These are phyloP conservation scores for Paramecium primaurelia DNA, from an alignment of 73 alveolate genomes.

Conservation along the genomic window DNA sequence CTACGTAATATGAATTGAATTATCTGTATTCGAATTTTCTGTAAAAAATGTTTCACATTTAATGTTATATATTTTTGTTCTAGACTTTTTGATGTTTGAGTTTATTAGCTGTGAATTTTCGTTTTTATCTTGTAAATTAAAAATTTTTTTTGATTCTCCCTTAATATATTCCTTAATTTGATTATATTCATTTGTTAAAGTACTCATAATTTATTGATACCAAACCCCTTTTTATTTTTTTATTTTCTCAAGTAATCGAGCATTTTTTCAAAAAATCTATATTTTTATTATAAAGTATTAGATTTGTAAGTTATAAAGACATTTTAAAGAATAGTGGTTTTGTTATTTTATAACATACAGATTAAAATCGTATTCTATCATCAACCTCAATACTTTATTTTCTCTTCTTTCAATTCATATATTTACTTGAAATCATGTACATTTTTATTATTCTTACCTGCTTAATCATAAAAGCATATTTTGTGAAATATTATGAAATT, in stretches of 20 bases:
- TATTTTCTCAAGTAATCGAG: too few species aligned
- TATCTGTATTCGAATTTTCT: neutral
- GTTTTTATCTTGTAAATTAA: too few species aligned
- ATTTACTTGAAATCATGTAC: neutral
- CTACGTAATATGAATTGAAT: neutral
- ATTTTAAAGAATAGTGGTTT: neutral
- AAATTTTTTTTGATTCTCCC: neutral
- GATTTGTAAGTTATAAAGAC: too few species aligned
- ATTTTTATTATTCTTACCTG: neutral
- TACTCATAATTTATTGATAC: neutral
- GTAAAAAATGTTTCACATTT: neutral
- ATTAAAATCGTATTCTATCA: neutral
- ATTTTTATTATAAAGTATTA: neutral
- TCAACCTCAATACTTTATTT: neutral
- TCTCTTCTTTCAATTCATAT: neutral
- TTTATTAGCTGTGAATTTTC: too few species aligned
- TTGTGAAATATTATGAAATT: neutral
- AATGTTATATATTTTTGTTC: neutral
- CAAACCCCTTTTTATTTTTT: neutral
- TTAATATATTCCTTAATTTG: neutral
- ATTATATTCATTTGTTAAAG: too few species aligned
- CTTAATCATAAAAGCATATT: neutral
- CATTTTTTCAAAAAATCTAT: neutral
- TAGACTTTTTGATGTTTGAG: neutral
- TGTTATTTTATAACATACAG: neutral